Evolutionary conservation across 352 stramenopile genomes (phyloP), one percentile per base, ranked within the genome.

Genomic region (Pythium aphanidermatum): DNA sequence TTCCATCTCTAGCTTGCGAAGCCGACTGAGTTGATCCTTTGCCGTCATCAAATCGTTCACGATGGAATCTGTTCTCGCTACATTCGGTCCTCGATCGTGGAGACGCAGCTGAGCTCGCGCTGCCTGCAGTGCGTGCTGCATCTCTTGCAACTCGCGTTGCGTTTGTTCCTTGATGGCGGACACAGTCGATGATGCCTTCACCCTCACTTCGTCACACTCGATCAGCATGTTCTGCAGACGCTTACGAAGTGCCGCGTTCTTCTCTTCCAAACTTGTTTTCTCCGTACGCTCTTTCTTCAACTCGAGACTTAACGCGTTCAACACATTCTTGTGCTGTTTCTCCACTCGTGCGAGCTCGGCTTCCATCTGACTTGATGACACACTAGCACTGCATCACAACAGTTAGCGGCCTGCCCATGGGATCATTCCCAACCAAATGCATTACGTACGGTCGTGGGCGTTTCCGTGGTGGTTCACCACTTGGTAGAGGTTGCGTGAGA

Each of bases 191-290:
- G 50, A 68, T 1, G 79, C 66, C 4, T 68, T 64, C 7, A 86
- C 69, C n/a, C 71, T 67, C 29, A 82, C 68, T 59, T 87, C 66
- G 26, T 86, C 77, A 25, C 68, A 80, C 51, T 89, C 64, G 46
- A 90, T 92, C 5, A 92, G 51, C 74, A 89, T 87, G 8, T 76
- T 62, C 54, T 92, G 80, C 32, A 90, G 48, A 5, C 65, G 55
- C 47, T 88, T 92, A 12, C 80, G 68, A 24, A 92, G 44, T 13
- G 48, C 56, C 9, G 63, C 51, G 44, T 88, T 92, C 52, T 86
- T 88, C 25, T 83, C 70, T 33, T 84, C 73, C 2, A 92, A 50
- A 12, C 40, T 55, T 29, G 43, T 37, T 26, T 76, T 78, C 46
- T 84, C 70, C 2, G 63, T 54, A 1, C 59, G 58, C 41, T 83